Percentiles rank a stretch among this genome's conserved stretches.
These are phyloP conservation scores for Phialocephala subalpina DNA, from an alignment of 2,329 filamentous ascomycete genomes.

Conservation along the genomic window DNA sequence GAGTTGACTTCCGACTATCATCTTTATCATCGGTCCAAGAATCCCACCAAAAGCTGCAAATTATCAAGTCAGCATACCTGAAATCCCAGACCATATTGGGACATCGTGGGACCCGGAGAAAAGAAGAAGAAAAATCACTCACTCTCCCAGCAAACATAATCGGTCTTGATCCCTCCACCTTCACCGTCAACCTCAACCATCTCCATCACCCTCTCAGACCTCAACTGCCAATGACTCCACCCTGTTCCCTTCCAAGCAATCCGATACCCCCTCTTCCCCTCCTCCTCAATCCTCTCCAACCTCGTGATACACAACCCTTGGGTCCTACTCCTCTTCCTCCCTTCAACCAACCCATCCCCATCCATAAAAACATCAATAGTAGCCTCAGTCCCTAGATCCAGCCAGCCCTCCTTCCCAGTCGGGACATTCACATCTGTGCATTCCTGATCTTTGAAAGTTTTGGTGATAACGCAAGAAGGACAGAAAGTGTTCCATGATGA, in stretches of 20 bases:
- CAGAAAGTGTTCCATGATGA: slow-evolving; percentile 60
- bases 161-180: slow-evolving; percentile 44
- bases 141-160: slow-evolving; percentile 54
- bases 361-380: slow-evolving; percentile 35
- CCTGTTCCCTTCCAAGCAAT: slow-evolving; percentile 50
- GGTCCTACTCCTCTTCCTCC: slow-evolving; percentile 24
- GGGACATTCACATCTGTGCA: slow-evolving; percentile 4
- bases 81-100: too few species aligned
- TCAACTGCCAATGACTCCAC: slow-evolving; percentile 45
- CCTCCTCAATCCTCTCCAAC: slow-evolving; percentile 23
- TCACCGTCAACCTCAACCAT: slow-evolving; percentile 50
- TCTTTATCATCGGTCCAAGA: slow-evolving; percentile 47
- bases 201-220: slow-evolving; percentile 53
- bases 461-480: slow-evolving; percentile 63
- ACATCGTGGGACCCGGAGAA: too few species aligned
- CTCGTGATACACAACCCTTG: slow-evolving; percentile 29
- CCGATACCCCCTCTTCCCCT: slow-evolving; percentile 46
- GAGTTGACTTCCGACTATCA: slow-evolving; percentile 45
- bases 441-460: slow-evolving; percentile 45
- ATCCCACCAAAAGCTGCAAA: slow-evolving; percentile 48
- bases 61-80: background rate
- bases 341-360: slow-evolving; percentile 31
- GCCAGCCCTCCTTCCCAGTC: slow-evolving; percentile 33
- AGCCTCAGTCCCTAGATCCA: slow-evolving; percentile 27
- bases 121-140: background rate